Conservation (phyloP, 23 red algal genomes). For the Gracilaria domingensis region DNA sequence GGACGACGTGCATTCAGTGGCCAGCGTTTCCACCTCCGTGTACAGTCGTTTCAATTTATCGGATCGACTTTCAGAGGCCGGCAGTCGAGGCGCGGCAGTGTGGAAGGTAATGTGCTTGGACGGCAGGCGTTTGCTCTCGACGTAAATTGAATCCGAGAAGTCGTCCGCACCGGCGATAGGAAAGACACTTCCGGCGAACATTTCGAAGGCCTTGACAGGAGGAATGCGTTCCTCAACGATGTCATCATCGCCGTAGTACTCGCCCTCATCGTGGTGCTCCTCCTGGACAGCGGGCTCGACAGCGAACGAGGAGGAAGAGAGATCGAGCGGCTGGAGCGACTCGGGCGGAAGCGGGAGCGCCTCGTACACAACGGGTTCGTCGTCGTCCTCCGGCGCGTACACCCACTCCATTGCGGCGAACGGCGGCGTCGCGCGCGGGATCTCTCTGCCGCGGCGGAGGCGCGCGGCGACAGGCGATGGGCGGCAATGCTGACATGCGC, state of each 20-base stretch:
- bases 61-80: slow-evolving; percentile 34
- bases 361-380: slow-evolving; percentile 47
- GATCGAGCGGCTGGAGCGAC: neutral
- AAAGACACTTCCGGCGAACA: slow-evolving; percentile 17
- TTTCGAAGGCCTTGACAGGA: slow-evolving; percentile 46
- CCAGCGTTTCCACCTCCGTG: slow-evolving; percentile 52
- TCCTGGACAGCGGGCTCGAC: neutral
- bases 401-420: slow-evolving; percentile 36
- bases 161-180: slow-evolving; percentile 5
- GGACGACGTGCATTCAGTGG: neutral
- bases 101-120: neutral
- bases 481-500: no score
- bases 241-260: slow-evolving; percentile 52
- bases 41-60: slow-evolving; percentile 25
- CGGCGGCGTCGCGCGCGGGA: neutral
- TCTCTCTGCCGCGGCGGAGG: no score
- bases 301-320: neutral
- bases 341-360: neutral
- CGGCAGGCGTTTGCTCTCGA: neutral
- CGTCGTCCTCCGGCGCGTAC: slow-evolving; percentile 8
- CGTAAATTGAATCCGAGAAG: slow-evolving; percentile 52
- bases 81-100: neutral
- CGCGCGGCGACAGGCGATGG: no score
- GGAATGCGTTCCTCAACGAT: slow-evolving; percentile 39
- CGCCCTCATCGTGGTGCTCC: slow-evolving; percentile 8